phyloP scores from a whole-genome alignment of 2,329 filamentous ascomycete species.

The Apiospora saccharicola region DNA sequence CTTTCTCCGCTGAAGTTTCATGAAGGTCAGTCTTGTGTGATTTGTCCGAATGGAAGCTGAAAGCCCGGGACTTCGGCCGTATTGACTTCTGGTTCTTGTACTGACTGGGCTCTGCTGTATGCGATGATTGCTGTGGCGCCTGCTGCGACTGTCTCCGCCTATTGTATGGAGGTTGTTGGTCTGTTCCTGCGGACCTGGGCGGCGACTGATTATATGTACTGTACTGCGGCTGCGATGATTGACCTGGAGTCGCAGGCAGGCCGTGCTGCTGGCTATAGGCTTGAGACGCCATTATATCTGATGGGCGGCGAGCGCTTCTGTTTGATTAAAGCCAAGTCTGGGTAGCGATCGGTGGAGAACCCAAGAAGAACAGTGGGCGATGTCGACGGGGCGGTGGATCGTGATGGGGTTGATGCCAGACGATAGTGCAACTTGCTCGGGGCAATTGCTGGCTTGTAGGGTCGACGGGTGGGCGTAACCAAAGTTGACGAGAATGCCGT shows the following conservation, averaged over 20 bases:
- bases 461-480: not conserved
- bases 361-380: conserved; percentile 21
- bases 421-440: conserved; percentile 23
- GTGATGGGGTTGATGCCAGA: conserved; percentile 6
- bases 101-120: conserved; percentile 22
- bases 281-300: conserved; percentile 42
- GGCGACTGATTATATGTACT: conserved; percentile 25
- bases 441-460: conserved; percentile 7
- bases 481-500: conserved; percentile 16
- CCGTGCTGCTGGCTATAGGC: conserved; percentile 38
- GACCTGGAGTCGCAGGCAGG: conserved; percentile 39
- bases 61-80: conserved; percentile 53
- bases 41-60: conserved; percentile 67
- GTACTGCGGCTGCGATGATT: conserved; percentile 40
- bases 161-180: not conserved
- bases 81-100: conserved; percentile 31
- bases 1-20: conserved; percentile 78
- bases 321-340: conserved; percentile 37
- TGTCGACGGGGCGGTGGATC: conserved; percentile 9
- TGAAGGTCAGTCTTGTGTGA: conserved; percentile 65
- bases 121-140: conserved; percentile 23
- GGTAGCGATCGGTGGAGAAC: conserved; percentile 36
- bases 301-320: conserved; percentile 31
- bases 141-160: conserved; percentile 29
- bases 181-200: conserved; percentile 35